These are phyloP conservation scores for Globisporangium cystogenes DNA, from an alignment of 352 stramenopile genomes.

Conservation along the genomic window DNA sequence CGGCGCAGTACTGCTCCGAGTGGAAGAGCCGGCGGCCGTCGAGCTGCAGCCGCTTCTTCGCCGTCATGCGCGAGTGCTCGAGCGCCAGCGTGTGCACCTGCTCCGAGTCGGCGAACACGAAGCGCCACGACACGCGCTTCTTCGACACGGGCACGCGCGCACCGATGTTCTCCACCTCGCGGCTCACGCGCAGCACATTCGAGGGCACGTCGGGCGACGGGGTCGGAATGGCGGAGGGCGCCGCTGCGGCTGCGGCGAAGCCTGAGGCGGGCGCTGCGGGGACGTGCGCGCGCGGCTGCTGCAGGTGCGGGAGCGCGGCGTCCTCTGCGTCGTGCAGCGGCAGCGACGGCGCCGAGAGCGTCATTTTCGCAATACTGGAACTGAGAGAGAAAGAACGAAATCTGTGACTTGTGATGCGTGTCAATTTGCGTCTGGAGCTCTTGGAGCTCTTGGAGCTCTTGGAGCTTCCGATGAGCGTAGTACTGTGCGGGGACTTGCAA, in stretches of 20 bases:
- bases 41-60: constrained; percentile 79
- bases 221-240: no score
- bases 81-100: constrained; percentile 83
- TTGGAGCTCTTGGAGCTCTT: no score
- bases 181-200: constrained; percentile 50
- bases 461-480: no score
- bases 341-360: constrained; percentile 36
- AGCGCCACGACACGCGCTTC: constrained; percentile 83
- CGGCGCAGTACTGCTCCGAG: constrained; percentile 61
- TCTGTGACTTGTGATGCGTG: no score
- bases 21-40: constrained; percentile 69
- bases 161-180: constrained; percentile 81
- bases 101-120: constrained; percentile 66
- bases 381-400: no score
- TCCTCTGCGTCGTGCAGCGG: constrained; percentile 16
- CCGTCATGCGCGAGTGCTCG: constrained; percentile 77
- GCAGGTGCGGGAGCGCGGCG: constrained; percentile 17
- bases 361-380: constrained; percentile 17
- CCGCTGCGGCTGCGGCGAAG: no score
- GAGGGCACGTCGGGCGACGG: background rate
- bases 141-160: constrained; percentile 76
- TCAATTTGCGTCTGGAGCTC: no score
- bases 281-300: constrained; percentile 7
- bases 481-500: no score
- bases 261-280: background rate